A percentile compares a stretch with the other conserved stretches of the same genome.
These are phyloP conservation scores for Amesomyces nigricolor DNA, from an alignment of 2,329 filamentous ascomycete species.

Conservation along the genomic window DNA sequence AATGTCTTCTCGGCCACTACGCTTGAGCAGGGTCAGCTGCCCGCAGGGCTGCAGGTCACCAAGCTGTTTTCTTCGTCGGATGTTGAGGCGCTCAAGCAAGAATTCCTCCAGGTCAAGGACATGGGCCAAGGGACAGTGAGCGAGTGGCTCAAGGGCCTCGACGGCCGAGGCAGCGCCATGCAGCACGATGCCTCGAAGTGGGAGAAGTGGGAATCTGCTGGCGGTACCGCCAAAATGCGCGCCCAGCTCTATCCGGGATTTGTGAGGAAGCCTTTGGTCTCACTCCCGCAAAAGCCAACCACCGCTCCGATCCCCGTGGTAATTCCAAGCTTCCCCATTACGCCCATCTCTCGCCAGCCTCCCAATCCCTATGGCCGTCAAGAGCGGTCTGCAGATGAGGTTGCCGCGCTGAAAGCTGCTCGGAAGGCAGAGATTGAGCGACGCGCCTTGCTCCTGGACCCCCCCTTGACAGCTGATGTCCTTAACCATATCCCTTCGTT, in stretches of 20 bases:
- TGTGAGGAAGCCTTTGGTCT: neutral
- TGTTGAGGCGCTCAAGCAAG: slow-evolving; percentile 54
- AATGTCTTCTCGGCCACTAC: slow-evolving; percentile 54
- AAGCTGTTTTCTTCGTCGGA: slow-evolving; percentile 63
- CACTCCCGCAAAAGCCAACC: neutral
- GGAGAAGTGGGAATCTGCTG: slow-evolving; percentile 63
- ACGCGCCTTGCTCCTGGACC: slow-evolving; percentile 59
- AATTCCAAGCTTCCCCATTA: neutral
- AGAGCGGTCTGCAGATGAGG: slow-evolving; percentile 56
- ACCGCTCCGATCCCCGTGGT: neutral
- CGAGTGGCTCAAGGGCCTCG: slow-evolving; percentile 75
- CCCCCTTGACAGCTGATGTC: slow-evolving; percentile 57
- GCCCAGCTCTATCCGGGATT: slow-evolving; percentile 22
- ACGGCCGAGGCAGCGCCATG: slow-evolving; percentile 53
- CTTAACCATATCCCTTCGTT: slow-evolving; percentile 68
- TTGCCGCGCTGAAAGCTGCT: slow-evolving; percentile 56
- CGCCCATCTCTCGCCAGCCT: slow-evolving; percentile 15
- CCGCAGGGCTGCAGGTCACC: slow-evolving; percentile 46
- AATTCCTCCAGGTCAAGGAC: slow-evolving; percentile 58
- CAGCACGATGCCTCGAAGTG: slow-evolving; percentile 61
- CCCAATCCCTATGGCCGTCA: slow-evolving; percentile 27
- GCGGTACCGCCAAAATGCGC: slow-evolving; percentile 37
- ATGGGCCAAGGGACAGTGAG: slow-evolving; percentile 64
- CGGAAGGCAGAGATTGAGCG: slow-evolving; percentile 67
- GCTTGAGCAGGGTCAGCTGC: slow-evolving; percentile 46